These are phyloP conservation scores for Cadophora gregata DNA, from an alignment of 2,329 filamentous ascomycete genomes.

Conservation along the genomic window DNA sequence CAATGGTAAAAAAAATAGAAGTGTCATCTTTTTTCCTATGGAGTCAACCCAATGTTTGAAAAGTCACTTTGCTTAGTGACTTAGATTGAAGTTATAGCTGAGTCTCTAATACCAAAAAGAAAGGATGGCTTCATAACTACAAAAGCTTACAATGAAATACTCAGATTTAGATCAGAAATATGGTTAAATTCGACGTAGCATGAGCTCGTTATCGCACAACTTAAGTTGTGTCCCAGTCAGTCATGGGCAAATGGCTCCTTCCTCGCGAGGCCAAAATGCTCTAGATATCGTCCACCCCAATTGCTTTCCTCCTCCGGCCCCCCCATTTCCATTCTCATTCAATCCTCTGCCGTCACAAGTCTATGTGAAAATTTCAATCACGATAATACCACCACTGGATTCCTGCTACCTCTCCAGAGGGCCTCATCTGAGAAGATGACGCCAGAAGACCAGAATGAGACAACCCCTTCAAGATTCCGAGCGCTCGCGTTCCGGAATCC, in stretches of 20 bases:
- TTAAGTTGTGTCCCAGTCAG: neutral
- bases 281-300: neutral
- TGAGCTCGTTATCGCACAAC: neutral
- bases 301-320: too few relatives aligned
- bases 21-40: too few relatives aligned
- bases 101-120: neutral
- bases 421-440: neutral
- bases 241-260: conserved; percentile 1
- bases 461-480: neutral
- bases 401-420: neutral
- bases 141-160: neutral
- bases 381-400: too few relatives aligned
- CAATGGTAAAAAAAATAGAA: too few relatives aligned
- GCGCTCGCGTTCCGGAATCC: conserved; percentile 9
- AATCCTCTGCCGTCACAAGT: neutral
- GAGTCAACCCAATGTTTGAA: too few relatives aligned
- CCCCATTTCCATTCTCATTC: neutral
- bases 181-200: neutral
- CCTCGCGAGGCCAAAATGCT: neutral
- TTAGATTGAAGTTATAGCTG: neutral
- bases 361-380: neutral
- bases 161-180: neutral
- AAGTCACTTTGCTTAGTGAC: neutral
- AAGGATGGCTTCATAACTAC: neutral
- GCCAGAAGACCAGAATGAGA: neutral